These are phyloP conservation scores for Cyberlindnera maclurae DNA, from an alignment of 805 yeast species.

Conservation along the genomic window DNA sequence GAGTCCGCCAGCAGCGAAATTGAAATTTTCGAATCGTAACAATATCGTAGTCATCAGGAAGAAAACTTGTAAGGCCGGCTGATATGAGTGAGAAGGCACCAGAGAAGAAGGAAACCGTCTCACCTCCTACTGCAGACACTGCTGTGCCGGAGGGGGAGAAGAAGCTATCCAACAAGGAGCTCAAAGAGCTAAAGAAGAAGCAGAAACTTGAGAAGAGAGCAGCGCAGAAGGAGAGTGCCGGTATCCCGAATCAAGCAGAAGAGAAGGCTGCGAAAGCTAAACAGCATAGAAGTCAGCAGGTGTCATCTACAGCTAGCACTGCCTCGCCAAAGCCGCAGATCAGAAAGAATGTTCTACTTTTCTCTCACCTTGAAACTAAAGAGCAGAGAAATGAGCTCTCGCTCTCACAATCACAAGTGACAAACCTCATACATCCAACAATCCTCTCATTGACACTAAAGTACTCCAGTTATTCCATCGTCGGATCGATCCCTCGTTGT, in stretches of 20 bases:
- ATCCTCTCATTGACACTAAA: constrained; percentile 72
- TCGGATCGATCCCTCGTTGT: constrained; percentile 86
- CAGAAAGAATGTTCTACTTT: constrained; percentile 49
- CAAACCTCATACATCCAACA: constrained; percentile 70
- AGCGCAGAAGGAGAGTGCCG: constrained; percentile 69
- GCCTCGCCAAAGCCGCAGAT: constrained; percentile 32
- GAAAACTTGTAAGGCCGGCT: not conserved
- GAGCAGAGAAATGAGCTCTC: constrained; percentile 53
- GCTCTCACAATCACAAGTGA: constrained; percentile 17
- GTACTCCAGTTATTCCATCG: constrained; percentile 75
- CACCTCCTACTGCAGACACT: not conserved
- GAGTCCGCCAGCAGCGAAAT: too few species aligned
- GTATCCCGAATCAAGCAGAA: constrained; percentile 36
- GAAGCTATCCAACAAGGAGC: constrained; percentile 63
- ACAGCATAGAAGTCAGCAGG: constrained; percentile 34
- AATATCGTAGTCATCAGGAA: too few species aligned
- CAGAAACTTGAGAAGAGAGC: constrained; percentile 93
- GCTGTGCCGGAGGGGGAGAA: constrained; percentile 17
- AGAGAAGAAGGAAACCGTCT: not conserved
- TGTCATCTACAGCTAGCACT: constrained; percentile 9
- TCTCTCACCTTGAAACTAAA: constrained; percentile 73
- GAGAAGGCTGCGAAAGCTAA: constrained; percentile 27
- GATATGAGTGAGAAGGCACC: constrained; percentile 2
- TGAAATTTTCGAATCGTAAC: too few species aligned
- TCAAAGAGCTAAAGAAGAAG: constrained; percentile 79